Evolutionary conservation across 768 basidiomycete genomes (phyloP).

Genomic region (Atractiella rhizophila): DNA sequence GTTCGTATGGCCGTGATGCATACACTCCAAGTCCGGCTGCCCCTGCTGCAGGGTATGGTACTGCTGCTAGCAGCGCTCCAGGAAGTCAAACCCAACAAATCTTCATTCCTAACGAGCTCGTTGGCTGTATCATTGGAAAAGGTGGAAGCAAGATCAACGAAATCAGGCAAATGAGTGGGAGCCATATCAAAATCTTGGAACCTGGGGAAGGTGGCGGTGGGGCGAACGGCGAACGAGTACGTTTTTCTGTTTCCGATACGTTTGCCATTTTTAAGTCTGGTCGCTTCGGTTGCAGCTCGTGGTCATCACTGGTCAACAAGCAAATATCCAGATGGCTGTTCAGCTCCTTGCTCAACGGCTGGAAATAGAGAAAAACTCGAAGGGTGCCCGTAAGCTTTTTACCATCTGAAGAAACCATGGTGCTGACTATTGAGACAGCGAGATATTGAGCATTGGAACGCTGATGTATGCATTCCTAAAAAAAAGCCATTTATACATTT

Average conservation of each 20-base stretch:
- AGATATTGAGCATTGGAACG: no score
- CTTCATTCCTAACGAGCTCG: constrained; percentile 90
- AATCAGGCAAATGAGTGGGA: constrained; percentile 79
- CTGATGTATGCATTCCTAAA: no score
- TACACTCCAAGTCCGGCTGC: constrained; percentile 7
- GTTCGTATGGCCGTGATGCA: not conserved
- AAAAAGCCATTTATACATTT: no score
- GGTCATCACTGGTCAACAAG: constrained; percentile 83
- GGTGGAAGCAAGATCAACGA: constrained; percentile 97
- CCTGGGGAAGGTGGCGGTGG: constrained; percentile 38
- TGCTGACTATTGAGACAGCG: no score
- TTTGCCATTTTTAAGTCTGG: not conserved
- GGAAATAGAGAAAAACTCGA: no score
- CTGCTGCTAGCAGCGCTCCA: constrained; percentile 24
- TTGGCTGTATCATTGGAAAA: constrained; percentile 93
- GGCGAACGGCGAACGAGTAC: constrained; percentile 17
- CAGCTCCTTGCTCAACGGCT: constrained; percentile 33
- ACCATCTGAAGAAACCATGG: no score
- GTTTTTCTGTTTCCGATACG: not conserved
- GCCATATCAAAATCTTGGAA: constrained; percentile 96
- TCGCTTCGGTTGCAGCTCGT: constrained; percentile 34
- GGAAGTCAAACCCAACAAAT: constrained; percentile 80
- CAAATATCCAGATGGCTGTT: constrained; percentile 90
- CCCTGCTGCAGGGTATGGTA: constrained; percentile 3
- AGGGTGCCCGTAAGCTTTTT: no score